Evolutionary conservation across 73 alveolate genomes (phyloP).

Genomic region (Diophrys sp.): DNA sequence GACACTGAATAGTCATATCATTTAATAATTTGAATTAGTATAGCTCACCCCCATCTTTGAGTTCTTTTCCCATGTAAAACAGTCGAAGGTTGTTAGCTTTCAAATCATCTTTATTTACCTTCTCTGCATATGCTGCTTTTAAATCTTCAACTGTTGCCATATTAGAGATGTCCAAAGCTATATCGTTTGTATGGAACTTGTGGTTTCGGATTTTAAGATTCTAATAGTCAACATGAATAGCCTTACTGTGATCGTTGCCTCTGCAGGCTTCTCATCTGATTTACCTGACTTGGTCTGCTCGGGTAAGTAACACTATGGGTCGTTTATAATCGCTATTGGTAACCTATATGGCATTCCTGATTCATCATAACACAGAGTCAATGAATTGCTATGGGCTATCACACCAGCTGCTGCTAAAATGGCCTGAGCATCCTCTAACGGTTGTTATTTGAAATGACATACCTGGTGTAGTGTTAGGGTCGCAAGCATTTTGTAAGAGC

Average conservation of each 20-base stretch:
- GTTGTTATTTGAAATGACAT: too few relatives aligned
- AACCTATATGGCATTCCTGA: conserved; percentile 11
- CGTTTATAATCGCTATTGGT: conserved; percentile 17
- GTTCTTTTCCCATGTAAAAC: conserved; percentile 46
- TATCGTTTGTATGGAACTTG: not conserved
- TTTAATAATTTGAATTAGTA: conserved; percentile 27
- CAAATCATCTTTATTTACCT: not conserved
- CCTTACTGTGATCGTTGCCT: not conserved
- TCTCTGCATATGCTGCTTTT: not conserved
- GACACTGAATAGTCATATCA: conserved; percentile 28
- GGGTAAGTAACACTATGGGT: not conserved
- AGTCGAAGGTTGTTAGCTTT: not conserved
- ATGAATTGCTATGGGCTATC: conserved; percentile 5
- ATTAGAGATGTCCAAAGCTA: not conserved
- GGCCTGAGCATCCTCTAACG: conserved; percentile 41
- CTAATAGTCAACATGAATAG: not conserved
- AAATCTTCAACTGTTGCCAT: conserved; percentile 1
- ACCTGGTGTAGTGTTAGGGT: not conserved
- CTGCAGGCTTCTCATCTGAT: not conserved
- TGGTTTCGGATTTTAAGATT: conserved; percentile 7
- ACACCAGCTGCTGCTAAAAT: conserved; percentile 13
- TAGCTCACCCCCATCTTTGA: conserved; percentile 33
- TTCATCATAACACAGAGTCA: conserved; percentile 21
- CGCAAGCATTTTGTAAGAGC: not conserved
- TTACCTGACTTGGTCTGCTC: conserved; percentile 9